Evolutionary conservation across 371 early-diverging fungal species (phyloP).

Genomic region (Mucor saturninus): DNA sequence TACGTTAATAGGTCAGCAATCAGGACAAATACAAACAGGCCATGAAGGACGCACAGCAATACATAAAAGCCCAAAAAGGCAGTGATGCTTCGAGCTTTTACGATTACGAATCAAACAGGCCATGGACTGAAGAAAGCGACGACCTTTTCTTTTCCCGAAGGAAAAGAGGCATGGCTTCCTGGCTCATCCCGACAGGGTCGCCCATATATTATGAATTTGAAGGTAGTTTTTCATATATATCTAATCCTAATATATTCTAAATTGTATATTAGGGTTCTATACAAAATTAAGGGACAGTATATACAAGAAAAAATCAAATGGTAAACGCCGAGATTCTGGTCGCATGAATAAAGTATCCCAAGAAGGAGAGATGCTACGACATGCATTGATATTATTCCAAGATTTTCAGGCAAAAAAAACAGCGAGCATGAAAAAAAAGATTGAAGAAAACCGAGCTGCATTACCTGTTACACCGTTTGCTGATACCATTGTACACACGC

Average conservation of each 20-base stretch:
- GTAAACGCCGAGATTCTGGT: neutral
- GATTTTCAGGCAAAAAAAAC: conserved; percentile 61
- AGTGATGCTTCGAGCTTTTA: neutral
- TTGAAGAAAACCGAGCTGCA: conserved; percentile 51
- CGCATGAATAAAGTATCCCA: conserved; percentile 22
- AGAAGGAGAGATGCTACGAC: conserved; percentile 53
- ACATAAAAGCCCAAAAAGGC: conserved; percentile 30
- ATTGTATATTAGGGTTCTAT: conserved; percentile 35
- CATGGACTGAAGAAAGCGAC: conserved; percentile 52
- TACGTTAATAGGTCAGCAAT: conserved; percentile 32
- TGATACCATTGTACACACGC: conserved; percentile 61
- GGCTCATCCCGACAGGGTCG: conserved; percentile 47
- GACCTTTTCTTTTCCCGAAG: conserved; percentile 49
- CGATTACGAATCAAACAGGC: conserved; percentile 6
- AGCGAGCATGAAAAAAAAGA: conserved; percentile 45
- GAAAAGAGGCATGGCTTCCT: conserved; percentile 44
- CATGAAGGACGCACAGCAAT: conserved; percentile 40
- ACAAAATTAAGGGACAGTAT: conserved; percentile 38
- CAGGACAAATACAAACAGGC: conserved; percentile 32
- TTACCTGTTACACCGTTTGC: conserved; percentile 69
- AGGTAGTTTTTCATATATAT: conserved; percentile 23
- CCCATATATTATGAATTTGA: conserved; percentile 57
- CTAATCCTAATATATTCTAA: too few species aligned
- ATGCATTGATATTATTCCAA: conserved; percentile 60
- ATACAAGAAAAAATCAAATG: conserved; percentile 7